Evolutionary conservation across 495 filamentous ascomycete species (phyloP).

Genomic region (Lasiosphaeria ovina): DNA sequence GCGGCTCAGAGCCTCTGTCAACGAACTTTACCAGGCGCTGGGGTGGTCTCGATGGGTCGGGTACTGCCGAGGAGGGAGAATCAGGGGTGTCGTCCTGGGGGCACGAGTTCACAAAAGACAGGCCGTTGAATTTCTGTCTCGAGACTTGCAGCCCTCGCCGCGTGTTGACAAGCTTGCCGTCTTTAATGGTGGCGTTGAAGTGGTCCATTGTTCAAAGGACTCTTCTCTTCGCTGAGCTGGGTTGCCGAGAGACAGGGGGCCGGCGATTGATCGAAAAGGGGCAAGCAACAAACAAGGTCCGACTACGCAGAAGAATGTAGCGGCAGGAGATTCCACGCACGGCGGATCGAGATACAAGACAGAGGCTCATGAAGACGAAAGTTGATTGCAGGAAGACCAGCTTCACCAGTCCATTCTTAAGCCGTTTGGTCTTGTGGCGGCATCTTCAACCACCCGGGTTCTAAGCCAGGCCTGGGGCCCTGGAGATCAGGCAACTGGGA

Average conservation of each 20-base stretch:
- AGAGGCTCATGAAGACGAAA: neutral
- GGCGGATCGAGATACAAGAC: neutral
- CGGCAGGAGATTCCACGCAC: neutral
- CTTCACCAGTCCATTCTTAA: neutral
- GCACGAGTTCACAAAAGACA: slow-evolving; percentile 32
- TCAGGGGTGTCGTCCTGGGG: slow-evolving; percentile 13
- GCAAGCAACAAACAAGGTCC: slow-evolving; percentile 1
- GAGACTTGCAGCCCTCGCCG: slow-evolving; percentile 32
- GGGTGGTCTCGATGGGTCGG: slow-evolving; percentile 5
- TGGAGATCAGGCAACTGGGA: slow-evolving; percentile 1
- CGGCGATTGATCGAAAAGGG: neutral
- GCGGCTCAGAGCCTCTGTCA: slow-evolving; percentile 9
- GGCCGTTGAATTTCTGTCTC: slow-evolving; percentile 30
- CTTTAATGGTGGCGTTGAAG: slow-evolving; percentile 32
- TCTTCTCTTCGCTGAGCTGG: neutral
- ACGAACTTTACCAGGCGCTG: slow-evolving; percentile 23
- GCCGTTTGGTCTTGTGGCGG: neutral
- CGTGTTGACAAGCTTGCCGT: slow-evolving; percentile 30
- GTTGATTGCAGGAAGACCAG: neutral
- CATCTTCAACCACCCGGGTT: neutral
- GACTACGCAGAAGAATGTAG: neutral
- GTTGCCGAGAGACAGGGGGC: neutral
- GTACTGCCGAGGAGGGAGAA: neutral
- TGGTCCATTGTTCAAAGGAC: slow-evolving; percentile 26
- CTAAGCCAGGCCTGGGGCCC: neutral